These are phyloP conservation scores for Rhizoclosmatium sp. DNA, from an alignment of 192 early-diverging fungal genomes.

Conservation along the genomic window DNA sequence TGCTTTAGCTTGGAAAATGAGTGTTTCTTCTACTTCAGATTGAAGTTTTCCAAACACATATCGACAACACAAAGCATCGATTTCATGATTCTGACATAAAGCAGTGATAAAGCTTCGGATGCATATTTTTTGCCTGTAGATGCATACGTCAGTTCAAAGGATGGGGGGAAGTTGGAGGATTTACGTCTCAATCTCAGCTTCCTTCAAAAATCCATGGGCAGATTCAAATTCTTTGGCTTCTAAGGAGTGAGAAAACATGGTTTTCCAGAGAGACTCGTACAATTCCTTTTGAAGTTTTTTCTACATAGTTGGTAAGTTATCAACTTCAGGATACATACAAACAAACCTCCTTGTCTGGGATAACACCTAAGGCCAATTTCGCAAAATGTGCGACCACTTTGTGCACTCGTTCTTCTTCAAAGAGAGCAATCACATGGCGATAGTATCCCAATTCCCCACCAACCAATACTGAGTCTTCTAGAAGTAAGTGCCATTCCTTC, in stretches of 20 bases:
- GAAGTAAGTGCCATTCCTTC: slow-evolving; percentile 29
- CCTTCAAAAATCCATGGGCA: slow-evolving; percentile 35
- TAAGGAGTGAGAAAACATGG: slow-evolving; percentile 38
- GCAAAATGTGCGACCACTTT: slow-evolving; percentile 40
- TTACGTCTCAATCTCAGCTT: slow-evolving; percentile 30
- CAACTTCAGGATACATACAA: neutral
- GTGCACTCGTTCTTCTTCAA: slow-evolving; percentile 26
- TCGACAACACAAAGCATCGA: slow-evolving; percentile 37
- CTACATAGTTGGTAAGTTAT: no score
- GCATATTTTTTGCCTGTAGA: slow-evolving; percentile 36
- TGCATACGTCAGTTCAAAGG: neutral
- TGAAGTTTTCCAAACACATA: slow-evolving; percentile 44
- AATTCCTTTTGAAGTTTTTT: neutral
- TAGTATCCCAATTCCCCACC: slow-evolving; percentile 44
- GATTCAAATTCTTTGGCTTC: slow-evolving; percentile 35
- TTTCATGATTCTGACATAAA: slow-evolving; percentile 38
- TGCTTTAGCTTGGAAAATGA: slow-evolving; percentile 38
- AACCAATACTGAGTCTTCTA: slow-evolving; percentile 32
- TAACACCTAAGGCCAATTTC: slow-evolving; percentile 35
- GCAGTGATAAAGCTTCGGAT: slow-evolving; percentile 37
- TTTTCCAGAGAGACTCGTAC: slow-evolving; percentile 26
- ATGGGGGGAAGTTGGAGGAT: no score
- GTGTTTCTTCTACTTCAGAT: slow-evolving; percentile 46
- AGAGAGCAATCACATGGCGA: slow-evolving; percentile 44
- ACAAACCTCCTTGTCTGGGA: slow-evolving; percentile 28